Conservation (phyloP, 2,329 filamentous ascomycete species). For the Cytospora paraplurivora region DNA sequence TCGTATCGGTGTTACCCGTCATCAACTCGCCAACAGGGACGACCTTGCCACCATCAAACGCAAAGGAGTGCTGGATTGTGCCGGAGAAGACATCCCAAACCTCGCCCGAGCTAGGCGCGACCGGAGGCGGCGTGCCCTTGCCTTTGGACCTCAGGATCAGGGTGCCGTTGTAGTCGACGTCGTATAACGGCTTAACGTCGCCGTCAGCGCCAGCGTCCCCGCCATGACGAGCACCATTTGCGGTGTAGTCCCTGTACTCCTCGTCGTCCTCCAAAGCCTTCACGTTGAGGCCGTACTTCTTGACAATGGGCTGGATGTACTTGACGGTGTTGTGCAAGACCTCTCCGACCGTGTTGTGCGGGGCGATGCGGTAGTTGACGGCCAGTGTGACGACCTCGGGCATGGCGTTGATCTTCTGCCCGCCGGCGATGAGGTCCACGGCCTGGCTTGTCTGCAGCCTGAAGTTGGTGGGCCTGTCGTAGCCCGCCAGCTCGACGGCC, state of each 20-base stretch:
- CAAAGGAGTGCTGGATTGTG: slow-evolving; percentile 36
- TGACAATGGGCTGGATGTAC: slow-evolving; percentile 49
- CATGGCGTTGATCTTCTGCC: slow-evolving; percentile 60
- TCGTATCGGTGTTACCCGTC: slow-evolving; percentile 43
- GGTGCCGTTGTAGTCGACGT: slow-evolving; percentile 45
- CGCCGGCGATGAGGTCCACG: slow-evolving; percentile 55
- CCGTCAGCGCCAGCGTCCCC: slow-evolving; percentile 28
- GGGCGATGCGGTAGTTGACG: slow-evolving; percentile 60
- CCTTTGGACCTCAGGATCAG: slow-evolving; percentile 41
- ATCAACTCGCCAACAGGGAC: slow-evolving; percentile 41
- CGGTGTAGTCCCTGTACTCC: slow-evolving; percentile 34
- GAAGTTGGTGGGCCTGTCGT: slow-evolving; percentile 47
- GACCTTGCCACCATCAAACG: slow-evolving; percentile 40
- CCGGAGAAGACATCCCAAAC: slow-evolving; percentile 38
- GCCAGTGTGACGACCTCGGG: slow-evolving; percentile 55
- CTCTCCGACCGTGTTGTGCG: slow-evolving; percentile 51
- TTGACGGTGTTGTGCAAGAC: slow-evolving; percentile 49
- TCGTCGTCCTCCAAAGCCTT: slow-evolving; percentile 48
- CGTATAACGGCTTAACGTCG: slow-evolving; percentile 37
- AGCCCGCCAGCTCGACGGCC: slow-evolving; percentile 36
- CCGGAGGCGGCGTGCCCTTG: slow-evolving; percentile 39
- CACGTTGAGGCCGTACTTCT: slow-evolving; percentile 51
- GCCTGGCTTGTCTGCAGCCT: slow-evolving; percentile 61
- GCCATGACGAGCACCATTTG: neutral
- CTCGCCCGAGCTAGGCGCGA: slow-evolving; percentile 38